phyloP scores from a whole-genome alignment of 192 early-diverging fungal species.

The Coemansia sp. region DNA sequence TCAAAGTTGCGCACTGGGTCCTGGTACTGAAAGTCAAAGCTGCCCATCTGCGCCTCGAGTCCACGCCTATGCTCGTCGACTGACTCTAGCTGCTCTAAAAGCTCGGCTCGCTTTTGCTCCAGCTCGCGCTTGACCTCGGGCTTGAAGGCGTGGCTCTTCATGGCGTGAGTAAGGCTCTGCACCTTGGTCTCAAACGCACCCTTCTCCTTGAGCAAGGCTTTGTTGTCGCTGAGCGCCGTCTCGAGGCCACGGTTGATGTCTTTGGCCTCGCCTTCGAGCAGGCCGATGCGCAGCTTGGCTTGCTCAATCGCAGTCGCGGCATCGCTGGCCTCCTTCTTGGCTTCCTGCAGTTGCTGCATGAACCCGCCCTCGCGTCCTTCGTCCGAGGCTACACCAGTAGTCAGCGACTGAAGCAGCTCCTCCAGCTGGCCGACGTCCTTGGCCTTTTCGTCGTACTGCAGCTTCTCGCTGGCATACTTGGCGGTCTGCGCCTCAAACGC shows the following conservation, averaged over 20 bases:
- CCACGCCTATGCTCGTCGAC: slow-evolving; percentile 45
- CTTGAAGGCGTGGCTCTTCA: slow-evolving; percentile 34
- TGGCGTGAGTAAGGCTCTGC: slow-evolving; percentile 13
- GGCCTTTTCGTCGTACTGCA: slow-evolving; percentile 48
- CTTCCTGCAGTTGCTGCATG: slow-evolving; percentile 91
- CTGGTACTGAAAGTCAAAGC: slow-evolving; percentile 78
- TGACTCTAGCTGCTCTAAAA: slow-evolving; percentile 36
- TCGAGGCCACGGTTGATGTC: slow-evolving; percentile 69
- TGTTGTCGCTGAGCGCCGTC: slow-evolving; percentile 71
- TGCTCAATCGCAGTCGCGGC: slow-evolving; percentile 78
- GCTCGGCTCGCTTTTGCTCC: slow-evolving; percentile 39
- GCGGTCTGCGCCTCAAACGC: slow-evolving; percentile 27
- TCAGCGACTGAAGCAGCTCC: slow-evolving; percentile 89
- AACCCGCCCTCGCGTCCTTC: slow-evolving; percentile 96
- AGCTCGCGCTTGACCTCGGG: slow-evolving; percentile 40
- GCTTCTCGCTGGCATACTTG: slow-evolving; percentile 44
- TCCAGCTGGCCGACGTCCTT: slow-evolving; percentile 59
- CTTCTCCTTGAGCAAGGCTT: slow-evolving; percentile 58
- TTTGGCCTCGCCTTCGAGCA: slow-evolving; percentile 73
- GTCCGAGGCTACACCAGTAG: slow-evolving; percentile 87
- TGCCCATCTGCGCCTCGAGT: slow-evolving; percentile 59
- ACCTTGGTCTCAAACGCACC: slow-evolving; percentile 28
- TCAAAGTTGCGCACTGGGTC: slow-evolving; percentile 90
- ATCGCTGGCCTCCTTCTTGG: slow-evolving; percentile 64
- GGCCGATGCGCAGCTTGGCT: slow-evolving; percentile 74